Evolutionary conservation across 768 basidiomycete genomes (phyloP).

Genomic region (Mycena rosella): DNA sequence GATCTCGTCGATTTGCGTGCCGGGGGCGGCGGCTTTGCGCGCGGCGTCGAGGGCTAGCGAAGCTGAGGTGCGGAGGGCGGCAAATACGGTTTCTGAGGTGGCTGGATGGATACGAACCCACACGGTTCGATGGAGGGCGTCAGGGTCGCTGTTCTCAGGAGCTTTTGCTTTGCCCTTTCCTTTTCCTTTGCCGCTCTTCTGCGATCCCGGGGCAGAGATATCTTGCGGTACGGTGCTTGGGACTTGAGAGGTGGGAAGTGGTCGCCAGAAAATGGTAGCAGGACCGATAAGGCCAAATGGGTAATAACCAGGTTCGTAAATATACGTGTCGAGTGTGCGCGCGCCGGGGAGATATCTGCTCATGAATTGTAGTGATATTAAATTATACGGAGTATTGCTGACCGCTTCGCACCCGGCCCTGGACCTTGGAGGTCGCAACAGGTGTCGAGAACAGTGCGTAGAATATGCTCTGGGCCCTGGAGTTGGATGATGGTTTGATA

Average conservation of each 20-base stretch:
- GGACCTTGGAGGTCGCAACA: conserved; percentile 77
- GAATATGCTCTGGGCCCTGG: conserved; percentile 67
- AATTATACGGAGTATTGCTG: conserved; percentile 23
- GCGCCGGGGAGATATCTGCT: conserved; percentile 75
- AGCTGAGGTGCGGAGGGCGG: conserved; percentile 63
- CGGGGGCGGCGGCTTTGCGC: conserved; percentile 38
- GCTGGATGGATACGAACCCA: conserved; percentile 90
- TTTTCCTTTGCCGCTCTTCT: conserved; percentile 32
- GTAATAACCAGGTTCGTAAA: conserved; percentile 74
- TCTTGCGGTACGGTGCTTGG: conserved; percentile 32
- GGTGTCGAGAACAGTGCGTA: conserved; percentile 64
- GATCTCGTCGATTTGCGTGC: conserved; percentile 41
- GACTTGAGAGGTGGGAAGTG: conserved; percentile 18
- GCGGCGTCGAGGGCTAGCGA: conserved; percentile 61
- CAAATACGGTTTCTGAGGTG: conserved; percentile 69
- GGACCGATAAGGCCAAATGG: conserved; percentile 82
- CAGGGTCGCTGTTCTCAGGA: conserved; percentile 17
- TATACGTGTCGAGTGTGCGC: conserved; percentile 72
- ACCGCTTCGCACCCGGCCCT: conserved; percentile 75
- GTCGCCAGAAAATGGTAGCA: conserved; percentile 76
- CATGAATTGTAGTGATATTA: conserved; percentile 7
- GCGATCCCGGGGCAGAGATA: conserved; percentile 9
- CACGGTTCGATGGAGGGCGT: conserved; percentile 54
- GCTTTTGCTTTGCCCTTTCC: conserved; percentile 48
- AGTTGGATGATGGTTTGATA: conserved; percentile 86